phyloP scores from a whole-genome alignment of 176 grass and related monocot species.

The Lolium rigidum region DNA sequence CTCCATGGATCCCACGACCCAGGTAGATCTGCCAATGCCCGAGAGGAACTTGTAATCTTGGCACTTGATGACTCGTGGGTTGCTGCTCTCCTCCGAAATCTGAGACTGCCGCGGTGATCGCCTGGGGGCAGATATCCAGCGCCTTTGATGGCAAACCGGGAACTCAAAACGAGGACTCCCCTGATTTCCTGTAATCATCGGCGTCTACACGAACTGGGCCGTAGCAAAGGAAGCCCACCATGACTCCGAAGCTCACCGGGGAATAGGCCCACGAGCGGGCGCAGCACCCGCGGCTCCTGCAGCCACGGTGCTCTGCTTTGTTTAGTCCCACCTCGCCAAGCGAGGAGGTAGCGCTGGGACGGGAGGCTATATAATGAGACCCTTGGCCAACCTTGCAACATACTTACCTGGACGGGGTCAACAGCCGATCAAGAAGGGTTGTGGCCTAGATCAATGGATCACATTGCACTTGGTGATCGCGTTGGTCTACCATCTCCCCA shows the following conservation, averaged over 20 bases:
- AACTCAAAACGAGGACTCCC: too few species aligned
- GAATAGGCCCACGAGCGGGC: background rate
- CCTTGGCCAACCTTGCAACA: background rate
- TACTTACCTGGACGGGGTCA: slow-evolving; percentile 52
- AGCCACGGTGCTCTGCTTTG: background rate
- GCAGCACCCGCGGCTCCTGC: too few species aligned
- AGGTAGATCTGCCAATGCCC: too few species aligned
- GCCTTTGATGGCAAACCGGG: too few species aligned
- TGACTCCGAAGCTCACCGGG: background rate
- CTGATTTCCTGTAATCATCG: too few species aligned
- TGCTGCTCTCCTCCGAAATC: too few species aligned
- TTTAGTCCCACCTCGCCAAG: background rate
- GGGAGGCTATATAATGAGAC: background rate
- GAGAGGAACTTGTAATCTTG: too few species aligned
- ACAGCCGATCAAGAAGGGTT: slow-evolving; percentile 21
- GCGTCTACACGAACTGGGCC: too few species aligned
- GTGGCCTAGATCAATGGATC: slow-evolving; percentile 26
- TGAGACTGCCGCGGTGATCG: too few species aligned
- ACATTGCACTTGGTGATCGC: slow-evolving; percentile 36
- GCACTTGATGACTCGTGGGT: too few species aligned
- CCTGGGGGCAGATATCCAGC: too few species aligned
- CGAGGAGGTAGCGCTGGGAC: background rate
- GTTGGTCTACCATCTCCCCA: slow-evolving; percentile 48
- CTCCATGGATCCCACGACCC: too few species aligned
- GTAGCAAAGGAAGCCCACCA: background rate